A percentile compares a stretch with the other conserved stretches of the same genome.
Evolutionary conservation across 2,329 filamentous ascomycete species (phyloP).

Genomic region (Trichoderma endophyticum): DNA sequence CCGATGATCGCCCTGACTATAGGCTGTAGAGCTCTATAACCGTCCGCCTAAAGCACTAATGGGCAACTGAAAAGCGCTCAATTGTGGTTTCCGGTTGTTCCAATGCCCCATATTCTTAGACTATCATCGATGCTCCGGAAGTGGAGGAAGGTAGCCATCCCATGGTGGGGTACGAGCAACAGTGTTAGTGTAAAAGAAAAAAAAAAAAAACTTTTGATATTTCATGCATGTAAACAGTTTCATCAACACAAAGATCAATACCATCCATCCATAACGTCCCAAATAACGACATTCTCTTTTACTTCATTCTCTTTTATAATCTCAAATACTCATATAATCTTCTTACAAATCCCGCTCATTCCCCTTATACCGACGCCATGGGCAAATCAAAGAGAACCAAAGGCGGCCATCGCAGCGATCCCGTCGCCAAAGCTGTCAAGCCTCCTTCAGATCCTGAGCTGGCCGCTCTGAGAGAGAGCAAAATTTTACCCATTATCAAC

Average conservation of each 20-base stretch:
- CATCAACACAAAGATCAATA: background rate
- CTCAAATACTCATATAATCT: background rate
- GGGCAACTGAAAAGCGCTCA: background rate
- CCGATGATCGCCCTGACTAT: background rate
- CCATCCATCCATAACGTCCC: background rate
- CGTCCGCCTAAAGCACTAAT: background rate
- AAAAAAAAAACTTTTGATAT: background rate
- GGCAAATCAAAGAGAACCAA: slow-evolving; percentile 58
- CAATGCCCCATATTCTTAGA: background rate
- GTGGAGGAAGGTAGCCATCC: background rate
- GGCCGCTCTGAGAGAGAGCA: slow-evolving; percentile 58
- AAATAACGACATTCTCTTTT: background rate
- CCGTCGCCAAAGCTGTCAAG: slow-evolving; percentile 56
- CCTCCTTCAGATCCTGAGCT: slow-evolving; percentile 62
- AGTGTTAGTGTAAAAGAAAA: background rate
- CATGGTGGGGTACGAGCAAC: slow-evolving; percentile 21
- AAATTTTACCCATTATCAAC: slow-evolving; percentile 60
- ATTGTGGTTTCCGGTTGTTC: background rate
- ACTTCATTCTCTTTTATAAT: background rate
- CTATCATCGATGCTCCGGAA: background rate
- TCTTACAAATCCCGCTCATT: background rate
- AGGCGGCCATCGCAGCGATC: slow-evolving; percentile 51
- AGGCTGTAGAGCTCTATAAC: background rate
- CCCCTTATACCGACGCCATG: slow-evolving; percentile 39
- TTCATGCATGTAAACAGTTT: background rate